Evolutionary conservation across 108 stramenopile genomes (phyloP), one percentile per base, ranked within the genome.

Genomic region (Nannochloropsis gaditana): DNA sequence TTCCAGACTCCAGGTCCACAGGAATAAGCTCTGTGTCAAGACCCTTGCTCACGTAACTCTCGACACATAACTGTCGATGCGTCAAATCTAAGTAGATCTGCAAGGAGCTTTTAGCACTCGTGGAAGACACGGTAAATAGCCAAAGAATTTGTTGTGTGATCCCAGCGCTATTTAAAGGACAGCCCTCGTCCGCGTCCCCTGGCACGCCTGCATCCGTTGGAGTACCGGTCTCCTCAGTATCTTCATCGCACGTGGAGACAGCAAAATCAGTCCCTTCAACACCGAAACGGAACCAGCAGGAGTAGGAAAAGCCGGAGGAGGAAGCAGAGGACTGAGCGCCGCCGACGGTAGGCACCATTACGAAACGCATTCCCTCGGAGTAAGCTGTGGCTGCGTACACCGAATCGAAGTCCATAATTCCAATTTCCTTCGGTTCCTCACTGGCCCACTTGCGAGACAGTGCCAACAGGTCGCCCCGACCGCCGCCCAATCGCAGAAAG

Each of bases 51-150:
- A 73, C 59, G n/a, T 73, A 73, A 8, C 59, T 73, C 59, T 73
- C 59, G 19, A 73, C 59, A 6, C 59, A 73, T n/a, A 73, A 73
- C 59, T 73, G 59, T n/a, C n/a, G 59, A 73, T 73, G 59, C 15
- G 59, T 73, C 59, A 73, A 73, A 73, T 73, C 59, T n/a, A 73
- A 73, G n/a, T 73, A 73, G n/a, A 73, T n/a, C 59, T 73, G 59
- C 59, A 73, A 73, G 19, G 59, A 73, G 59, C 59, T 73, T n/a
- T 73, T 73, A n/a, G 59, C 59, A 73, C 59, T 73, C 8, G 8
- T 73, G 15, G 84, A 88, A 81, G 84, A 80, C 19, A 88, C 80
- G n/a, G 81, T 80, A 50, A 88, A 84, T 41, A 88, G 43, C 87
- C 87, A 88, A 10, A 84, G 45, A 17, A 88, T 47, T 84, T 84